Conservation (phyloP, 305 asterid species). For the Fraxinus xanthoxyloides region DNA sequence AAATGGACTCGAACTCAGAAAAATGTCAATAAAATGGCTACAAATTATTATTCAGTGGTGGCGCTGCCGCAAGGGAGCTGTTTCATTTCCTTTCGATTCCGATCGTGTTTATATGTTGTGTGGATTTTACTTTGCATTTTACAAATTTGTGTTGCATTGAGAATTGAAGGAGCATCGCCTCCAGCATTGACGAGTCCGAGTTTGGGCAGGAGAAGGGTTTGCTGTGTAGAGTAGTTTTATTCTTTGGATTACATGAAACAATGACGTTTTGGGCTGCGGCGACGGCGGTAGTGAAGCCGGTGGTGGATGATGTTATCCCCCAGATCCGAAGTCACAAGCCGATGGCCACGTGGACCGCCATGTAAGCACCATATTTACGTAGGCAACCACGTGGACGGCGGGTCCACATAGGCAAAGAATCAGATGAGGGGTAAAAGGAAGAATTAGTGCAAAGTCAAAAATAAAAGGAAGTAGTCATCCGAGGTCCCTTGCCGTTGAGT, state of each 20-base stretch:
- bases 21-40: neutral
- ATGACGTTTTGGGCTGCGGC: constrained; percentile 48
- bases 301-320: constrained; percentile 67
- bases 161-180: constrained; percentile 42
- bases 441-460: no score
- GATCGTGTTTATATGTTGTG: constrained; percentile 24
- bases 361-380: no score
- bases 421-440: no score
- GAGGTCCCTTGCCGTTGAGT: no score
- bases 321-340: no score
- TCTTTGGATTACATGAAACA: constrained; percentile 60
- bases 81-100: constrained; percentile 42
- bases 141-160: constrained; percentile 43
- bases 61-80: constrained; percentile 25
- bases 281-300: constrained; percentile 52
- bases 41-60: neutral
- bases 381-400: no score
- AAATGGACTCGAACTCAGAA: constrained; percentile 10
- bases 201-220: constrained; percentile 16
- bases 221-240: constrained; percentile 32
- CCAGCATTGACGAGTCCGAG: constrained; percentile 29
- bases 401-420: no score
- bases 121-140: constrained; percentile 44
- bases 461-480: no score
- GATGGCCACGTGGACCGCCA: no score